A percentile compares a stretch with the other conserved stretches of the same genome.
Conservation (phyloP, 768 basidiomycete genomes). For the Pleurotus eryngii region DNA sequence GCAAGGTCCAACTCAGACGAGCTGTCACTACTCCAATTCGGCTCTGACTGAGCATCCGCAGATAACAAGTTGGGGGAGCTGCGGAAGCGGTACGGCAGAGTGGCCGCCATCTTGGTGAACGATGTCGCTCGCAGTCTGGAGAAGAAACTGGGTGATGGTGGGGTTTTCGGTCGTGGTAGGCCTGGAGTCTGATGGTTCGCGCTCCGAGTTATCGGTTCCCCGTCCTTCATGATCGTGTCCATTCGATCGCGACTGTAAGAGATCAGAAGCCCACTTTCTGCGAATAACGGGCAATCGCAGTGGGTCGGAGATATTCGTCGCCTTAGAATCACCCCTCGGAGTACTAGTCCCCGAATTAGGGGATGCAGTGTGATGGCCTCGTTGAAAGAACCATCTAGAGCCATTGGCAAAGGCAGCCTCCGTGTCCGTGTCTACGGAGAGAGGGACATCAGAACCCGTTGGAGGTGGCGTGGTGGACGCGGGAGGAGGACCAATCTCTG, state of each 20-base stretch:
- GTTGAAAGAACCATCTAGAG: constrained; percentile 52
- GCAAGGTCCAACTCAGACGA: constrained; percentile 46
- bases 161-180: neutral
- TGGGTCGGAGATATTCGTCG: constrained; percentile 27
- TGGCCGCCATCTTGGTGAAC: constrained; percentile 3
- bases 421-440: constrained; percentile 77
- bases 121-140: constrained; percentile 6
- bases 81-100: neutral
- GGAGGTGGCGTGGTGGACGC: constrained; percentile 28
- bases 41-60: constrained; percentile 27
- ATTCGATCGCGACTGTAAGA: constrained; percentile 27
- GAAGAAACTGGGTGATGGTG: constrained; percentile 10
- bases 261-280: constrained; percentile 45
- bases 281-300: constrained; percentile 40
- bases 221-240: neutral
- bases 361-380: constrained; percentile 36
- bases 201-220: neutral
- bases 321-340: constrained; percentile 22
- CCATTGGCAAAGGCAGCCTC: constrained; percentile 67
- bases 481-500: constrained; percentile 10
- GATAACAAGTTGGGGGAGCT: neutral
- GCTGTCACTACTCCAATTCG: constrained; percentile 58
- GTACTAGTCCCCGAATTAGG: constrained; percentile 31
- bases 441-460: constrained; percentile 46
- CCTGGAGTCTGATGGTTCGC: neutral